Base-by-base conservation (phyloP, 2,329 filamentous ascomycete species). In the Torrubiellomyces zombiae region DNA sequence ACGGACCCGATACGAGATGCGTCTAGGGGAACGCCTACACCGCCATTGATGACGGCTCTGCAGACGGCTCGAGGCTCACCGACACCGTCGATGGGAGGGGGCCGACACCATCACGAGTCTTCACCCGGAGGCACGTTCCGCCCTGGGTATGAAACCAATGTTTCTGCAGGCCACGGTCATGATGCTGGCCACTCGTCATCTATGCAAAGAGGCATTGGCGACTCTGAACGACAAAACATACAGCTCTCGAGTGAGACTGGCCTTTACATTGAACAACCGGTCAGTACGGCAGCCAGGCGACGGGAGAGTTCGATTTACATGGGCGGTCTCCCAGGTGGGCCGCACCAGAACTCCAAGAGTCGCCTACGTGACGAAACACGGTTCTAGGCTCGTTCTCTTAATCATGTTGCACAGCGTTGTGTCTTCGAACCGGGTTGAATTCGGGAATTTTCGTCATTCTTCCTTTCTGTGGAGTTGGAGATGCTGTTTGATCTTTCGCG, bases 281-380 rank as follows among this genome's bases (percentile, higher is more conserved):
- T 55, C 9, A 27, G 17, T 12, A 18, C 18, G 14, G 27, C 15
- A 15, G 28, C 38, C 37, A 32, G 63, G 53, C 56, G 67, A 24
- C 60, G 70, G 24, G 69, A 75, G 45, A 75, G 71, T 38, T 53
- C 57, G 22, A 67, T 75, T 44, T 67, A 71, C 31, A 55, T 63
- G 39, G 54, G 61, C 29, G 51, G 52, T 12, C 52, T 60, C 34
- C 43, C 49, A 25, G 54, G 56, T 14, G 44, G 66, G 16, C 60
- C 54, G 26, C 54, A 58, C 12, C 63, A 67, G 35, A 48, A 49
- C 19, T 63, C 60, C 0, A 62, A 58, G 39, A 66, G 61, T 34
- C 63, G 63, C 8, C 48, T 68, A 17, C 53, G 63, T 18, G 63
- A 69, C 32, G 63, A 67, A 42, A 55, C 55, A n/a, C 56, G 53